Percentiles rank a stretch among this genome's conserved stretches.
Evolutionary conservation across 192 early-diverging fungal genomes (phyloP).

Genomic region (Umbelopsis sp.): DNA sequence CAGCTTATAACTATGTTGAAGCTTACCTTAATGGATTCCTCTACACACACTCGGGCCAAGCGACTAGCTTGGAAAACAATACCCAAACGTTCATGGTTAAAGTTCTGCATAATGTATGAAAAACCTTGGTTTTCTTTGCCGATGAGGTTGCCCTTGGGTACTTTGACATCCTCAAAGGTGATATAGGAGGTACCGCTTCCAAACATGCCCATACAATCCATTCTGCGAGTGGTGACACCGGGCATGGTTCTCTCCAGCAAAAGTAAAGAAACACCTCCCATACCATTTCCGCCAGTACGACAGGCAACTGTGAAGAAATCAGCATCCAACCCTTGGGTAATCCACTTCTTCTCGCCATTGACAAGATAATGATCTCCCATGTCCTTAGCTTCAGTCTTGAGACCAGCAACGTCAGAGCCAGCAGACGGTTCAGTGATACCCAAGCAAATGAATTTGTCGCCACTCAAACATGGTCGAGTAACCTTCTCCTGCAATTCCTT

Average conservation of each 20-base stretch:
- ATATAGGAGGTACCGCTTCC: slow-evolving; percentile 87
- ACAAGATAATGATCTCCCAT: slow-evolving; percentile 77
- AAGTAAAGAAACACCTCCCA: slow-evolving; percentile 80
- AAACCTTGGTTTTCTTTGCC: slow-evolving; percentile 81
- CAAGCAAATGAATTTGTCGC: slow-evolving; percentile 76
- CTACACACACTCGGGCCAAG: slow-evolving; percentile 85
- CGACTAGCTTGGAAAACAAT: slow-evolving; percentile 87
- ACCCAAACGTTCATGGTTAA: slow-evolving; percentile 86
- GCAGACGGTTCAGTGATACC: slow-evolving; percentile 82
- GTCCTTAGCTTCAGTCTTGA: slow-evolving; percentile 70
- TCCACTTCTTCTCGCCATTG: slow-evolving; percentile 97
- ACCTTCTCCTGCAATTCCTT: slow-evolving; percentile 68
- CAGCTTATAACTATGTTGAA: slow-evolving; percentile 31
- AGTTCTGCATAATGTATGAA: slow-evolving; percentile 95
- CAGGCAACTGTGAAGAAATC: slow-evolving; percentile 87
- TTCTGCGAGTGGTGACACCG: slow-evolving; percentile 86
- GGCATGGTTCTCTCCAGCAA: slow-evolving; percentile 86
- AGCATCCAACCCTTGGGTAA: slow-evolving; percentile 94
- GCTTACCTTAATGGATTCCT: slow-evolving; percentile 84
- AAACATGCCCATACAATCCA: slow-evolving; percentile 92
- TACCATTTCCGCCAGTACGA: slow-evolving; percentile 85
- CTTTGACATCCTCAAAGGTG: slow-evolving; percentile 82
- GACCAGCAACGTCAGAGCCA: slow-evolving; percentile 76
- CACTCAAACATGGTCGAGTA: slow-evolving; percentile 61
- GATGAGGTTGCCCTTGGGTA: slow-evolving; percentile 69